These are phyloP conservation scores for Aechmea fasciata DNA, from an alignment of 176 grass and related monocot genomes.

Conservation along the genomic window DNA sequence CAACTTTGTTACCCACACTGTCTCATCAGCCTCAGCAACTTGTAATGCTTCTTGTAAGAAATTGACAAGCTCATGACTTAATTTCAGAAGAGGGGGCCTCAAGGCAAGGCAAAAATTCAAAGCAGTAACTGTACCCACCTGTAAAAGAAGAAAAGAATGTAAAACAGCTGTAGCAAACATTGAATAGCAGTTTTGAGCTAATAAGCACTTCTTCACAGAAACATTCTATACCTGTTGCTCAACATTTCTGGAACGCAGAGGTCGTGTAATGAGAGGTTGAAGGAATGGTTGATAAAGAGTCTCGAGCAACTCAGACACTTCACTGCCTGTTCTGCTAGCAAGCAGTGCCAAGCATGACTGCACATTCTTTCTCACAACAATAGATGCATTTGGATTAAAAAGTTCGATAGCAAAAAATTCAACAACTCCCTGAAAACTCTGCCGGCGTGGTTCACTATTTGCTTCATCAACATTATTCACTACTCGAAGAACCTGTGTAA, in stretches of 20 bases:
- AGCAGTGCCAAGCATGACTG: slow-evolving; percentile 85
- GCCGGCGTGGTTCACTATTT: slow-evolving; percentile 74
- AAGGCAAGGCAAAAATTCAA: slow-evolving; percentile 95
- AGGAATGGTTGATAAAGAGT: slow-evolving; percentile 76
- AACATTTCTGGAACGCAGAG: slow-evolving; percentile 78
- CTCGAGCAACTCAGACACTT: slow-evolving; percentile 96
- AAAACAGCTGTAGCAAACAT: slow-evolving; percentile 5
- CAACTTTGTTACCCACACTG: slow-evolving; percentile 88
- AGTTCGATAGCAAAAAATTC: slow-evolving; percentile 83
- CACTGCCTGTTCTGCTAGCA: slow-evolving; percentile 93
- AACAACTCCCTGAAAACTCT: slow-evolving; percentile 97
- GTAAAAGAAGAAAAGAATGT: slow-evolving; percentile 20
- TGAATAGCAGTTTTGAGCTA: neutral
- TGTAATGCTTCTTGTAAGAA: slow-evolving; percentile 99
- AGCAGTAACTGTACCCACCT: slow-evolving; percentile 96
- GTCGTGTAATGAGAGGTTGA: slow-evolving; percentile 76
- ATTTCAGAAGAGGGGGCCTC: slow-evolving; percentile 90
- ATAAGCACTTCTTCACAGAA: slow-evolving; percentile 10
- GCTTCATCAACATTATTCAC: slow-evolving; percentile 99
- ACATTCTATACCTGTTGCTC: slow-evolving; percentile 71
- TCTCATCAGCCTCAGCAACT: slow-evolving; percentile 99
- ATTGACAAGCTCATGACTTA: slow-evolving; percentile 75
- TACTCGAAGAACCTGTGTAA: slow-evolving; percentile 79
- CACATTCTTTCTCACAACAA: slow-evolving; percentile 89
- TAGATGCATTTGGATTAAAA: slow-evolving; percentile 92